Evolutionary conservation across 2,329 filamentous ascomycete species (phyloP), one percentile per base, ranked within the genome.

Genomic region (Stemphylium vesicarium): DNA sequence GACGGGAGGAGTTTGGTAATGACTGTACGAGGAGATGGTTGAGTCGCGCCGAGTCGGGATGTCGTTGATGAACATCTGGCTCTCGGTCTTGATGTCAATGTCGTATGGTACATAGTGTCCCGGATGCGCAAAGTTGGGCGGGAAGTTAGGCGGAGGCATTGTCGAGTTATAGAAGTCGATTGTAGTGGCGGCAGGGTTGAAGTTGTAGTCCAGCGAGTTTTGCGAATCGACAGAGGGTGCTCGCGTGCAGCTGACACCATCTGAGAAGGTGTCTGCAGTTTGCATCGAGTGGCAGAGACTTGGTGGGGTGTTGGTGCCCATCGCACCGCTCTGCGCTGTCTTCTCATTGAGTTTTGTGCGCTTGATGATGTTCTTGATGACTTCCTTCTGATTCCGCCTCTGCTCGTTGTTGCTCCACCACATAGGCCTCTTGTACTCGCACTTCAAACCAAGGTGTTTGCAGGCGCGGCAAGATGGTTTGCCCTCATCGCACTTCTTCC

Each of bases 341-440:
- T 96, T 96, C 79, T 97, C 94, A 22, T 88, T 88, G 65, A 96
- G 84, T 85, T 98, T 98, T 74, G 95, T 98, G 74, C 89, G 87
- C 86, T 96, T 97, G 82, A 99, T 98, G 77, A 94, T 91, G 78
- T 90, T 89, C 84, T 99, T 99, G 83, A 99, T 96, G 65, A 88
- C 81, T 74, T 98, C 95, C 80, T 98, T 99, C 76, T 97, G 92
- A 52, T 88, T 81, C 68, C 89, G 86, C 65, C 95, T 85, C 71
- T 90, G 87, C 61, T 96, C 92, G 71, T 90, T 90, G 82, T 95
- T 97, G 79, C 89, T 90, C 95, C 95, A 99, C 95, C 95, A 99
- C 79, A 91, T 86, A 33, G 95, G 95, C 72, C 93, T 84, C 83
- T 96, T 96, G 81, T 98, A 99, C 81, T 98, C 92, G 81, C 95